Conservation (phyloP, 371 early-diverging fungal genomes). For the Rhizopus sp. region DNA sequence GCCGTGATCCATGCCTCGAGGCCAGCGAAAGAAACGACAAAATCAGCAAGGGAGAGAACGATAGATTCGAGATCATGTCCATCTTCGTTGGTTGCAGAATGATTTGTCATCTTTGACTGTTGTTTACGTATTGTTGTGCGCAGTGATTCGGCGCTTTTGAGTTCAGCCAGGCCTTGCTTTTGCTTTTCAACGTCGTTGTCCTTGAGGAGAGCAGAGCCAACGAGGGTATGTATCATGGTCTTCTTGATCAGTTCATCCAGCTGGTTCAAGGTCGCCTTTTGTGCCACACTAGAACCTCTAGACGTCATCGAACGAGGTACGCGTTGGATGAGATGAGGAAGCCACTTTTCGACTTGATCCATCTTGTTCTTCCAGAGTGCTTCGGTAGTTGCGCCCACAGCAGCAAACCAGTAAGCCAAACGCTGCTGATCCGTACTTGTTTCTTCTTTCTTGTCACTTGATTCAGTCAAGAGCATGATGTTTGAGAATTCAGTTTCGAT, state of each 20-base stretch:
- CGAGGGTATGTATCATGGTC: conserved; percentile 29
- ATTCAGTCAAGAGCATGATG: conserved; percentile 16
- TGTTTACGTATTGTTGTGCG: conserved; percentile 11
- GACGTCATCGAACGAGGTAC: conserved; percentile 32
- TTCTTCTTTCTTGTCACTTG: conserved; percentile 8
- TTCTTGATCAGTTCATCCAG: conserved; percentile 32
- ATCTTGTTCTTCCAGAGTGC: conserved; percentile 34
- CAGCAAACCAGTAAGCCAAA: conserved; percentile 40
- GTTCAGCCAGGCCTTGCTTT: conserved; percentile 29
- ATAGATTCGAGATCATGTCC: conserved; percentile 25
- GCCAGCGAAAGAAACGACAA: conserved; percentile 36
- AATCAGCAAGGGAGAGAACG: conserved; percentile 38
- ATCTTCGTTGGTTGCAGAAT: not conserved
- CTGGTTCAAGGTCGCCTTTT: conserved; percentile 21
- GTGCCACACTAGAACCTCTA: conserved; percentile 11
- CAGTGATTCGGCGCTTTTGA: conserved; percentile 26
- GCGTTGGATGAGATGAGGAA: conserved; percentile 23
- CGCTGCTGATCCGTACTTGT: conserved; percentile 21
- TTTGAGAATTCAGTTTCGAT: conserved; percentile 13
- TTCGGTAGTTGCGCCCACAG: conserved; percentile 37
- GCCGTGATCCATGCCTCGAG: conserved; percentile 45
- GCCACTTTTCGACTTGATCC: conserved; percentile 21
- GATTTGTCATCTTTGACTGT: conserved; percentile 1
- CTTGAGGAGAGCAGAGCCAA: conserved; percentile 32
- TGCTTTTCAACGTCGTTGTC: conserved; percentile 13